Conservation (phyloP, 164 flowering plant genomes). For the Brasenia schreberi region DNA sequence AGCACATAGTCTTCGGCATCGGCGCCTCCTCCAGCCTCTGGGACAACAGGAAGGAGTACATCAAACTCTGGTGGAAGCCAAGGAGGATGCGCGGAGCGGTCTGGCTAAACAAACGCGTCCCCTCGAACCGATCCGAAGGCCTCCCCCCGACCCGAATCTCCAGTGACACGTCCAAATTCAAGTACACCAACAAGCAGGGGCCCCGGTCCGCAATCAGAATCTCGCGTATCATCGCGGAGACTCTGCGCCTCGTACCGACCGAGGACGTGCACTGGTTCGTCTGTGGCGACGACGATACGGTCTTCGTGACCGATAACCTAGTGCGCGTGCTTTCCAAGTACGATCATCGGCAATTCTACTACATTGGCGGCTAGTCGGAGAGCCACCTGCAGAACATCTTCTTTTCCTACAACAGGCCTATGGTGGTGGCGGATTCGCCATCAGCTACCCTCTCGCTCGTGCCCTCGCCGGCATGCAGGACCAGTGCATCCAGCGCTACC, state of each 20-base stretch:
- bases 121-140: neutral
- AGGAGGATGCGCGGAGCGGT: constrained; percentile 42
- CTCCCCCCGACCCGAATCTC: constrained; percentile 41
- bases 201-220: constrained; percentile 50
- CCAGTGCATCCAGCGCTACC: constrained; percentile 41
- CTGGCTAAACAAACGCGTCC: constrained; percentile 35
- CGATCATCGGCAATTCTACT: constrained; percentile 44
- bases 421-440: constrained; percentile 80
- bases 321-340: constrained; percentile 44
- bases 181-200: constrained; percentile 30
- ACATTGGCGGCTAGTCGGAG: constrained; percentile 59
- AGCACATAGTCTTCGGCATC: constrained; percentile 48
- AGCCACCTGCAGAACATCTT: constrained; percentile 50
- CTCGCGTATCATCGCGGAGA: constrained; percentile 54
- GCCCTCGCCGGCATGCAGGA: constrained; percentile 47
- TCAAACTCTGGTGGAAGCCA: constrained; percentile 50
- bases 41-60: constrained; percentile 44
- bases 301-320: constrained; percentile 46
- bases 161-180: constrained; percentile 27
- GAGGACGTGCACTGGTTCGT: constrained; percentile 52
- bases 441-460: constrained; percentile 44
- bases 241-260: constrained; percentile 21
- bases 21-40: constrained; percentile 45
- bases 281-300: constrained; percentile 72
- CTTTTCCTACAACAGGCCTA: constrained; percentile 49